Evolutionary conservation across 2,329 filamentous ascomycete species (phyloP).

Genomic region (Penicillium sp.): DNA sequence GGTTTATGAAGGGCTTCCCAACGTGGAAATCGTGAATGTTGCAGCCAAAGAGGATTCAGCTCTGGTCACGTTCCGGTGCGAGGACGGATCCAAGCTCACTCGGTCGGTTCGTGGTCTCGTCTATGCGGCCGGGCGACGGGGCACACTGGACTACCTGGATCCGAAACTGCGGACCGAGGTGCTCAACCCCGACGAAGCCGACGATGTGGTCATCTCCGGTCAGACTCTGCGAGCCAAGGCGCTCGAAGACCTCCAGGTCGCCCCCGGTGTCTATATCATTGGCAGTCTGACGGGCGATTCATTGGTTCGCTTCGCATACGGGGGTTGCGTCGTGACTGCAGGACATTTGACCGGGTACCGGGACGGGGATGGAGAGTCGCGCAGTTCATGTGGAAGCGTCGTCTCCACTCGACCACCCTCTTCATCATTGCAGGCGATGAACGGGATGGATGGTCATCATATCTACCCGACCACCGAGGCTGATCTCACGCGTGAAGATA

Average conservation of each 20-base stretch:
- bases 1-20: constrained; percentile 52
- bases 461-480: constrained; percentile 9
- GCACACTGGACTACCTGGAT: constrained; percentile 49
- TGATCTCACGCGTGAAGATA: constrained; percentile 13
- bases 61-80: constrained; percentile 39
- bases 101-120: constrained; percentile 46
- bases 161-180: constrained; percentile 44
- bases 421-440: constrained; percentile 30
- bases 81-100: constrained; percentile 40
- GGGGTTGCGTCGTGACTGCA: constrained; percentile 53
- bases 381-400: constrained; percentile 16
- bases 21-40: constrained; percentile 44
- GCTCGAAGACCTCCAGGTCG: constrained; percentile 48
- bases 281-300: constrained; percentile 58
- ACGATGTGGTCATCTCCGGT: constrained; percentile 41
- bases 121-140: constrained; percentile 53
- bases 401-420: constrained; percentile 16
- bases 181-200: constrained; percentile 22
- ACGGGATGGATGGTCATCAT: constrained; percentile 35
- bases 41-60: constrained; percentile 28
- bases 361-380: constrained; percentile 13
- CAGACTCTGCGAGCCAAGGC: constrained; percentile 50
- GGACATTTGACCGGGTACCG: constrained; percentile 42
- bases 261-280: constrained; percentile 49
- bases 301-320: constrained; percentile 54